Percentiles rank a stretch among this genome's conserved stretches.
Conservation (phyloP, 495 filamentous ascomycete genomes). For the Penicillium samsonianum region DNA sequence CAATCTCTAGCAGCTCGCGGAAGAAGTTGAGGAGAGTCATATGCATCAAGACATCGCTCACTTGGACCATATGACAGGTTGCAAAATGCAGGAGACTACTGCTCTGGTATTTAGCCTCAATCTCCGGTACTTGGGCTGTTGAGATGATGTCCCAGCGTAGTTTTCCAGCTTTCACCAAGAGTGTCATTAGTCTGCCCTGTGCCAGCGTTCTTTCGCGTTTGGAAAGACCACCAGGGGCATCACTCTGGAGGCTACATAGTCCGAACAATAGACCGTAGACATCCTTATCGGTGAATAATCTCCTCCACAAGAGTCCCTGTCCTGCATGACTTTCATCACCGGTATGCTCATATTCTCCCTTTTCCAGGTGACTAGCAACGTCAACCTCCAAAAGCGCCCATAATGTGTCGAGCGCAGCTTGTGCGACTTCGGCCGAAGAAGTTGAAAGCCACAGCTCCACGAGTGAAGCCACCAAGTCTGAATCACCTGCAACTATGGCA, state of each 20-base stretch:
- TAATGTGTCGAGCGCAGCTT: constrained; percentile 65
- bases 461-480: constrained; percentile 59
- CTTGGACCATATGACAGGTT: constrained; percentile 71
- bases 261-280: constrained; percentile 66
- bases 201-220: constrained; percentile 71
- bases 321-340: constrained; percentile 47
- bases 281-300: constrained; percentile 65
- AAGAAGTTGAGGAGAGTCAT: constrained; percentile 77
- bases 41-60: constrained; percentile 76
- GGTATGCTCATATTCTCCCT: constrained; percentile 43
- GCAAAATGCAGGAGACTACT: constrained; percentile 74
- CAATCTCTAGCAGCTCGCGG: constrained; percentile 58
- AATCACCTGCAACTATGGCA: constrained; percentile 66
- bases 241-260: constrained; percentile 55
- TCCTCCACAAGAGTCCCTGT: constrained; percentile 72
- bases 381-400: constrained; percentile 71
- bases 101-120: constrained; percentile 57
- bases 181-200: constrained; percentile 72
- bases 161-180: constrained; percentile 66
- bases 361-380: constrained; percentile 43
- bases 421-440: constrained; percentile 69
- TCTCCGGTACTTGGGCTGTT: constrained; percentile 56
- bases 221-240: constrained; percentile 44
- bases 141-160: constrained; percentile 65
- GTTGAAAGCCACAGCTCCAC: constrained; percentile 73